Evolutionary conservation across 2,329 filamentous ascomycete genomes (phyloP).

Genomic region (Diaporthe ilicicola): DNA sequence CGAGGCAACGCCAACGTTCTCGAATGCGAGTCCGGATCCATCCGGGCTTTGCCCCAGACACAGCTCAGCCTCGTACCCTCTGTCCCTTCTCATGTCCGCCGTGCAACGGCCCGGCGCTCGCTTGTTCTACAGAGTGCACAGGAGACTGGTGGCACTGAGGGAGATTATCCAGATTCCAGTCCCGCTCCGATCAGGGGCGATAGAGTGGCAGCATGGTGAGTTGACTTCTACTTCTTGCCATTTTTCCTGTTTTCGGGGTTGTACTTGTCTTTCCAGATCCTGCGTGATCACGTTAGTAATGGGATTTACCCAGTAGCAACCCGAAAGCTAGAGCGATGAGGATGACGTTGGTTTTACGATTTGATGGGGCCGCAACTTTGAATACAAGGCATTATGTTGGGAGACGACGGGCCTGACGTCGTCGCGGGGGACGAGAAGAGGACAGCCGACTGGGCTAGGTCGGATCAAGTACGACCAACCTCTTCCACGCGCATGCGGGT

Average conservation of each 20-base stretch:
- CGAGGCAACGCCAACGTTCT: not conserved
- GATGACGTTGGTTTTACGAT: no score
- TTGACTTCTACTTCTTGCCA: constrained; percentile 49
- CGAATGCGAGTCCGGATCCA: not conserved
- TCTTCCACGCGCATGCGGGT: constrained; percentile 14
- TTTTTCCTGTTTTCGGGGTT: constrained; percentile 58
- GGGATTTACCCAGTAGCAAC: not conserved
- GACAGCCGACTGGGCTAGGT: constrained; percentile 10
- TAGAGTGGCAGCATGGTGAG: not conserved
- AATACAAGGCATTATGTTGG: not conserved
- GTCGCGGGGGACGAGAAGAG: not conserved
- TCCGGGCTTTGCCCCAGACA: constrained; percentile 6
- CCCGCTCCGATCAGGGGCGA: not conserved
- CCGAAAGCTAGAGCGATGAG: not conserved
- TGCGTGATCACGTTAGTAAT: constrained; percentile 46
- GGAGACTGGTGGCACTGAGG: not conserved
- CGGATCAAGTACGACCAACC: not conserved
- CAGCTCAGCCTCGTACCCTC: not conserved
- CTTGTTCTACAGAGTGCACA: not conserved
- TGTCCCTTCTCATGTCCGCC: not conserved
- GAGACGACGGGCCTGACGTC: not conserved
- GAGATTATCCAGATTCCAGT: not conserved
- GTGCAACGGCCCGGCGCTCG: not conserved
- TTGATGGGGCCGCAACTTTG: not conserved
- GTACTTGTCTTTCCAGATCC: constrained; percentile 99